phyloP scores from a whole-genome alignment of 495 filamentous ascomycete species.

The Rostrohypoxylon terebratum region DNA sequence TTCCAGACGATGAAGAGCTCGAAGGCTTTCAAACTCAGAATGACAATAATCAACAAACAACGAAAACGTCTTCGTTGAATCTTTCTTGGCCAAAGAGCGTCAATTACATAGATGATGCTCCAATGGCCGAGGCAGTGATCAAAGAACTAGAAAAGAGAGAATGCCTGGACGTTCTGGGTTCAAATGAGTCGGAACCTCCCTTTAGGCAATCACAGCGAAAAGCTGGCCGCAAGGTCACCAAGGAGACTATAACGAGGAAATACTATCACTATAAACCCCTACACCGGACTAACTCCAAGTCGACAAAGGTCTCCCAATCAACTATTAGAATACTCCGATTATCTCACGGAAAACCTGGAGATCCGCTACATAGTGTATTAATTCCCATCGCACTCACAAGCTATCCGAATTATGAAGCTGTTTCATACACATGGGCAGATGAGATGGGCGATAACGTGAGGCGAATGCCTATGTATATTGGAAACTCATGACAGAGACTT shows the following conservation, averaged over 20 bases:
- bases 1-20: background rate
- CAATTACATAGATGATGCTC: background rate
- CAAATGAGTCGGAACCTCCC: no score
- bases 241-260: background rate
- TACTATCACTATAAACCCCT: background rate
- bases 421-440: background rate
- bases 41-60: background rate
- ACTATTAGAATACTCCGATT: background rate
- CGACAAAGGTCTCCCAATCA: background rate
- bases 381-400: background rate
- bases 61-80: background rate
- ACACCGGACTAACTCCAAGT: background rate
- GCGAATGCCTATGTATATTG: background rate
- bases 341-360: background rate
- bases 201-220: no score
- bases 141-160: background rate
- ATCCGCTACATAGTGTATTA: background rate
- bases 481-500: background rate
- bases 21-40: background rate
- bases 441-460: background rate
- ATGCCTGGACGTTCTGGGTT: no score
- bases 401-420: background rate
- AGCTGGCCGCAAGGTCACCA: no score
- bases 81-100: background rate
- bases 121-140: background rate